These are phyloP conservation scores for Mycogone perniciosa DNA, from an alignment of 2,329 filamentous ascomycete genomes.

Conservation along the genomic window DNA sequence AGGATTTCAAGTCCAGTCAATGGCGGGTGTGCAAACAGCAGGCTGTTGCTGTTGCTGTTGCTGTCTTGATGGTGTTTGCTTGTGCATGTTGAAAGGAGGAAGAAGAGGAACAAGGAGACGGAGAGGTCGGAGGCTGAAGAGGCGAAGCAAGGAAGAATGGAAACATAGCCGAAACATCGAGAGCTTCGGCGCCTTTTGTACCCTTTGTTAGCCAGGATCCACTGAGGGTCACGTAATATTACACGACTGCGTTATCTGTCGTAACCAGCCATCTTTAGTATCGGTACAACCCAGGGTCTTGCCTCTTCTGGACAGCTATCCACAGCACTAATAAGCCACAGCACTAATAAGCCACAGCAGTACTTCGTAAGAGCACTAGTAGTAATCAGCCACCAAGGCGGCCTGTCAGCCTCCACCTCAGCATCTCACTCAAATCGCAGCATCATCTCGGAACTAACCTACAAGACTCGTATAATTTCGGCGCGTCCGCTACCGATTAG, in stretches of 20 bases:
- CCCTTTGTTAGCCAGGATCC: not conserved
- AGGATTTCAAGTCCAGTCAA: not conserved
- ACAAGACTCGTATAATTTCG: no score
- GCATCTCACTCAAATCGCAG: no score
- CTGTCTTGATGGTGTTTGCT: not conserved
- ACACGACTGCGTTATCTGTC: not conserved
- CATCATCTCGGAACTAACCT: no score
- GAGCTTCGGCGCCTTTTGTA: not conserved
- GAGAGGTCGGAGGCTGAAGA: not conserved
- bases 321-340: not conserved
- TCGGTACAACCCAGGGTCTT: not conserved
- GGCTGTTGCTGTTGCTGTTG: no score
- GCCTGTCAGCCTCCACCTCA: no score
- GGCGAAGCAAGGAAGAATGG: conserved; percentile 1
- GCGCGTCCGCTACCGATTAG: no score
- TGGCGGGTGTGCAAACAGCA: not conserved
- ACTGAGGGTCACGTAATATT: not conserved
- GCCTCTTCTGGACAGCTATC: not conserved
- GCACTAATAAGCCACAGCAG: not conserved
- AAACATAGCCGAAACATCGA: not conserved
- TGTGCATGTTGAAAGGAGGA: conserved; percentile 2
- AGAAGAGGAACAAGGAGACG: not conserved
- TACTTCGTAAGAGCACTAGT: not conserved
- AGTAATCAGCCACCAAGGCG: no score
- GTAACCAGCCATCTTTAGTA: not conserved